These are phyloP conservation scores for Petasospora rhodanensis DNA, from an alignment of 1,139 yeast genomes.

Conservation along the genomic window DNA sequence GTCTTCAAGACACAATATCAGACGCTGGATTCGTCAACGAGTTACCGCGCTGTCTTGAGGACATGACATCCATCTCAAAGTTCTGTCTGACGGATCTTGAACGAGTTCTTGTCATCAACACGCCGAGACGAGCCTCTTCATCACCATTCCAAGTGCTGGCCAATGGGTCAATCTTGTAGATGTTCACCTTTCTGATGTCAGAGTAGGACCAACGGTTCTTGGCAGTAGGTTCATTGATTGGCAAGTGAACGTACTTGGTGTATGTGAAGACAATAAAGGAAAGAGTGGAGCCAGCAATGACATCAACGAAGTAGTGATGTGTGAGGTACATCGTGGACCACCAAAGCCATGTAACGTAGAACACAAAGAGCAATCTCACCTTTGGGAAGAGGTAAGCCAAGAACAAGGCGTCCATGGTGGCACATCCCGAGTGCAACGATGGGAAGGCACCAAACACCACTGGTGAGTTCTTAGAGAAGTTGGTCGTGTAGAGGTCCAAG, in stretches of 20 bases:
- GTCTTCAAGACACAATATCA: too few relatives aligned
- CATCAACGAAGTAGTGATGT: slow-evolving; percentile 90
- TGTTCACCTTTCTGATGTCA: slow-evolving; percentile 29
- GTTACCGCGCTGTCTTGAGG: slow-evolving; percentile 14
- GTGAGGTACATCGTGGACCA: slow-evolving; percentile 98
- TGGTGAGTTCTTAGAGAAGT: slow-evolving; percentile 74
- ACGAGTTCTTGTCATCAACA: slow-evolving; percentile 14
- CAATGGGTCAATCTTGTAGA: slow-evolving; percentile 33
- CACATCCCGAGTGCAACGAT: slow-evolving; percentile 88
- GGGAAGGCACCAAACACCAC: slow-evolving; percentile 98
- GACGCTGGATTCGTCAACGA: too few relatives aligned
- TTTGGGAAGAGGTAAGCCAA: slow-evolving; percentile 78
- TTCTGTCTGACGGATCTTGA: slow-evolving; percentile 17
- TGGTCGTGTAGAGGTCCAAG: slow-evolving; percentile 78
- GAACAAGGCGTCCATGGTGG: slow-evolving; percentile 89
- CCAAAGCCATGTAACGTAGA: slow-evolving; percentile 90
- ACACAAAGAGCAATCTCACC: slow-evolving; percentile 56
- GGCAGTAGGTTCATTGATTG: slow-evolving; percentile 54
- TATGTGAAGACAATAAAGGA: slow-evolving; percentile 67
- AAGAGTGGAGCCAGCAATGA: slow-evolving; percentile 83
- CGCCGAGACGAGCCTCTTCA: slow-evolving; percentile 15
- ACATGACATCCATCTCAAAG: slow-evolving; percentile 20
- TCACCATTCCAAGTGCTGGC: slow-evolving; percentile 14
- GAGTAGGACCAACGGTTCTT: slow-evolving; percentile 86
- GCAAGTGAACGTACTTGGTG: slow-evolving; percentile 71